Conservation (phyloP, 2,329 filamentous ascomycete species). For the Arthrinium phaeospermum region DNA sequence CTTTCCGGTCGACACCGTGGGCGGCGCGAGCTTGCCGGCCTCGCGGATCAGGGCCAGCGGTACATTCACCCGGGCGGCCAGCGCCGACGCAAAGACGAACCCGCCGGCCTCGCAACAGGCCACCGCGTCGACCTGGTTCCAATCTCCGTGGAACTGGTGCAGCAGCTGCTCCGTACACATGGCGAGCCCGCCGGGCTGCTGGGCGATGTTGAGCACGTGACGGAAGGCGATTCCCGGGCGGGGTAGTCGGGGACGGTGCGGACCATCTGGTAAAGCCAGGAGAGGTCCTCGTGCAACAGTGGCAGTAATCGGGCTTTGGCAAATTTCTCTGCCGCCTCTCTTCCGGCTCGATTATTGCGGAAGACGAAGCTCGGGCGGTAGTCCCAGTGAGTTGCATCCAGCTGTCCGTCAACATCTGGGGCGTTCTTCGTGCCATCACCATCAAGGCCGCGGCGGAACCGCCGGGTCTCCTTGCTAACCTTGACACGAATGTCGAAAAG, state of each 20-base stretch:
- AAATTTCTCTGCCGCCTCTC: slow-evolving; percentile 45
- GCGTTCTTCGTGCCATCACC: slow-evolving; percentile 23
- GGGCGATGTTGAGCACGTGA: slow-evolving; percentile 61
- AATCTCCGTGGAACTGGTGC: slow-evolving; percentile 51
- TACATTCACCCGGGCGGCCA: slow-evolving; percentile 48
- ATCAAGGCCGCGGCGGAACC: slow-evolving; percentile 40
- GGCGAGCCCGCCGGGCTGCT: slow-evolving; percentile 55
- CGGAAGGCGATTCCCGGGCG: slow-evolving; percentile 58
- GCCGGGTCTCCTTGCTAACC: slow-evolving; percentile 45
- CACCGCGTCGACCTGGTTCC: slow-evolving; percentile 52
- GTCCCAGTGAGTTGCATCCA: no score
- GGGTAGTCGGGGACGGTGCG: slow-evolving; percentile 54
- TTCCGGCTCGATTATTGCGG: slow-evolving; percentile 53
- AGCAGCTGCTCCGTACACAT: slow-evolving; percentile 58
- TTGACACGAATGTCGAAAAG: slow-evolving; percentile 61
- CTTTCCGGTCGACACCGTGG: slow-evolving; percentile 55
- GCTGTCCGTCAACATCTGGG: background rate
- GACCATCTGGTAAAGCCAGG: slow-evolving; percentile 57
- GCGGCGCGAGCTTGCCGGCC: slow-evolving; percentile 64
- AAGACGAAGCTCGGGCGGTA: slow-evolving; percentile 52
- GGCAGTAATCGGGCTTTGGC: slow-evolving; percentile 48
- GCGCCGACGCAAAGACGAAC: slow-evolving; percentile 58
- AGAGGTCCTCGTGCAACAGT: slow-evolving; percentile 53
- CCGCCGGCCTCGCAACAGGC: slow-evolving; percentile 64
- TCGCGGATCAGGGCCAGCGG: slow-evolving; percentile 59